Percentiles rank a stretch among this genome's conserved stretches.
Conservation (phyloP, 192 early-diverging fungal species). For the Backusella sp. region DNA sequence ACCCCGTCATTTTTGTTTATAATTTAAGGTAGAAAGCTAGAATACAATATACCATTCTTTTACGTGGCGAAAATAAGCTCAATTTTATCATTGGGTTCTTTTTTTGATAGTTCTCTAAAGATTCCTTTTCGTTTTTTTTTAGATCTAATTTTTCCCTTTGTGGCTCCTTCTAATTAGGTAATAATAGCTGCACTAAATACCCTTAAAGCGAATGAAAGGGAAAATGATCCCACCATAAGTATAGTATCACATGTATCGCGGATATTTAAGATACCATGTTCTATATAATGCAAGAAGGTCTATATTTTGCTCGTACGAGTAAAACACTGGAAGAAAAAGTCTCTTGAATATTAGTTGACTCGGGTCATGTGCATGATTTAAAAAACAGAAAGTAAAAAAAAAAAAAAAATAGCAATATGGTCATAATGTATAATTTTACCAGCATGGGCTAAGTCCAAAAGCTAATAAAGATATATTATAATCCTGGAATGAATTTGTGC, state of each 20-base stretch:
- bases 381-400: background rate
- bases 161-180: background rate
- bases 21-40: background rate
- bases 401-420: background rate
- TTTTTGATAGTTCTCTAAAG: background rate
- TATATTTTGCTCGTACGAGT: background rate
- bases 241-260: background rate
- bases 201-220: background rate
- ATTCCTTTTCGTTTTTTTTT: background rate
- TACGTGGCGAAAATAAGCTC: background rate
- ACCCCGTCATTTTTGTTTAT: background rate
- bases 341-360: background rate
- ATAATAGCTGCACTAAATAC: background rate
- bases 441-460: background rate
- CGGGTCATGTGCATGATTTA: background rate
- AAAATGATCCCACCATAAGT: background rate
- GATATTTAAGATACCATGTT: background rate
- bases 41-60: background rate
- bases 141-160: background rate
- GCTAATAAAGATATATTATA: background rate
- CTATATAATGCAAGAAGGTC: background rate
- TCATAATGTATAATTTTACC: background rate
- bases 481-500: slow-evolving; percentile 3
- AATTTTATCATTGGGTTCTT: background rate
- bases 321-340: background rate